Evolutionary conservation across 257 asterid species (phyloP), one percentile per base, ranked within the genome.

Genomic region (Striga asiatica): DNA sequence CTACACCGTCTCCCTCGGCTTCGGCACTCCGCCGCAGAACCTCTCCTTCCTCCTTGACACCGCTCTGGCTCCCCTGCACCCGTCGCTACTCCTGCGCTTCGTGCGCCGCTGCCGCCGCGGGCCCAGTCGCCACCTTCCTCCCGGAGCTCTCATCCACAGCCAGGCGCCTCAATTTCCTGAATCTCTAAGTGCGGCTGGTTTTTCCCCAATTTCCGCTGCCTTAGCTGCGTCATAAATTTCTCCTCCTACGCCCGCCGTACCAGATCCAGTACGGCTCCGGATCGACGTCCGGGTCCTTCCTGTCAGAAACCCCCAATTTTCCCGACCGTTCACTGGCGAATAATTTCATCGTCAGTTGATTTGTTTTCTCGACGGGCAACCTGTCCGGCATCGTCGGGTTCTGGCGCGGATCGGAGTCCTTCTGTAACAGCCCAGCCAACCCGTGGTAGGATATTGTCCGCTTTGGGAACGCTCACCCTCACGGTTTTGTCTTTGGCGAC

Each of bases 51-150:
- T 66, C 46, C 51, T 76, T 67, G 82, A 76, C 78, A 68, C 78
- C 6, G 78, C 74, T 66, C 17, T 76, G 82, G 82, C 66, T 60
- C 54, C 78, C 78, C 35, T 76, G 82, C 76, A 72, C 71, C 2
- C 6, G 24, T 0, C 7, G 51, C 32, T 66, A 62, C 45, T 0
- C 42, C 19, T 76, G 78, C 58, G 25, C 10, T 2, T 35, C 60
- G 11, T 76, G 81, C 66, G 22, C 54, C 17, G 68, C 58, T 17
- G 43, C 9, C 0, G 46, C 38, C 60, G 39, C 39, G 1, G 41
- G 59, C 3, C 32, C 42, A 2, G 23, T 55, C 6, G 8, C 71
- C n/a, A 22, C 55, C 34, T 76, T 66, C 64, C 8, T 65, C 0
- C 78, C 76, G 0, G 41, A 22, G 47, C 13, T 21, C 2, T 76